Percentiles rank a stretch among this genome's conserved stretches.
phyloP scores from a whole-genome alignment of 345 rosid species.

The Lepidium aucheri region DNA sequence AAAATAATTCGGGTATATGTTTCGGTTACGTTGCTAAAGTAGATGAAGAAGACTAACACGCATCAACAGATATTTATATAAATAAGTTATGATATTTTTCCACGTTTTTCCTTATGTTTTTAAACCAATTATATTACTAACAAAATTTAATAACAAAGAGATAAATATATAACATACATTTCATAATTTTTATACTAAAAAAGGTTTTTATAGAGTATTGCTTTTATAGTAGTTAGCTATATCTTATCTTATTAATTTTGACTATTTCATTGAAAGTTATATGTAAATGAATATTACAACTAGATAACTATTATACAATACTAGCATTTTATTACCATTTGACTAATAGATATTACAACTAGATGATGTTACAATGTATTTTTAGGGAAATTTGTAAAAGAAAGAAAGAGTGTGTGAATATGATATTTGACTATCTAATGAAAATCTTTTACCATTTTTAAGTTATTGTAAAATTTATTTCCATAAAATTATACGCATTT shows the following conservation, averaged over 20 bases:
- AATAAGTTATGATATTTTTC: not conserved
- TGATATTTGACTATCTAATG: not conserved
- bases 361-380: not conserved
- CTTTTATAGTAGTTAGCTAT: not conserved
- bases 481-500: not conserved
- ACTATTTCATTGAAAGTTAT: not conserved
- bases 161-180: no score
- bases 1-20: not conserved
- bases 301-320: not conserved
- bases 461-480: not conserved
- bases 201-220: no score
- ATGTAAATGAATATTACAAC: not conserved
- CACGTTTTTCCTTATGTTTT: not conserved
- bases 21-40: constrained; percentile 4
- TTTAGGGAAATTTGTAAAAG: not conserved
- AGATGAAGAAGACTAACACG: not conserved
- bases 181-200: no score
- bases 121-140: not conserved
- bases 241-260: not conserved
- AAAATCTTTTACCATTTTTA: not conserved
- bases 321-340: not conserved
- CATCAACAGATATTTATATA: not conserved
- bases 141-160: not conserved
- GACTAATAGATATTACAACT: not conserved
- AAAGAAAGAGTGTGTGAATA: not conserved